Evolutionary conservation across 75 land plant species (phyloP).

Genomic region (Selaginella tamariscina): DNA sequence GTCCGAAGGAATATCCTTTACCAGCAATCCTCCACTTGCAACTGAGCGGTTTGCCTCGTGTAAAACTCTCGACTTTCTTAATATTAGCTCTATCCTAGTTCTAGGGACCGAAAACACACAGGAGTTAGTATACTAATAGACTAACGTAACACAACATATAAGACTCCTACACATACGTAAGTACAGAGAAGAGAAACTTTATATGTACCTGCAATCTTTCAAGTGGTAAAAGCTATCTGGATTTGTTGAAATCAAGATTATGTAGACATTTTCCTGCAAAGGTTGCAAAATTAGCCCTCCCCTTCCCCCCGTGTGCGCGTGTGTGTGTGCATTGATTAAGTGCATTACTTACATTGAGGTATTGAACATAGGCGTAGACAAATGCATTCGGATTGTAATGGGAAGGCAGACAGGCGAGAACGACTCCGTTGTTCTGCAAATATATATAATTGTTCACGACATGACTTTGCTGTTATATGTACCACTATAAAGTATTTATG

Average conservation of each 20-base stretch:
- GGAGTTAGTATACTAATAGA: neutral
- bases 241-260: constrained; percentile 74
- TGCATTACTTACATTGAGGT: constrained; percentile 67
- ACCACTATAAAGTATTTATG: too few relatives aligned
- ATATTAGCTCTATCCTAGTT: constrained; percentile 62
- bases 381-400: constrained; percentile 88
- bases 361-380: constrained; percentile 92
- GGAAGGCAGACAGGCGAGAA: constrained; percentile 98
- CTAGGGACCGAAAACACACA: too few relatives aligned
- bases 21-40: constrained; percentile 66
- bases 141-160: neutral
- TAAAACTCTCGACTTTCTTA: constrained; percentile 78
- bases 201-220: constrained; percentile 82
- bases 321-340: too few relatives aligned
- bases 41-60: constrained; percentile 67
- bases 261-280: constrained; percentile 62
- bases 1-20: constrained; percentile 74
- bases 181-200: too few relatives aligned
- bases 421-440: constrained; percentile 88
- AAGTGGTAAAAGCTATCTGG: constrained; percentile 87
- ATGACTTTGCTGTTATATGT: too few relatives aligned
- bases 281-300: neutral
- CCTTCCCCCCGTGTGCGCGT: neutral
- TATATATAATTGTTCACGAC: neutral
- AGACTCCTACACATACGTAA: too few relatives aligned